Evolutionary conservation across 352 stramenopile species (phyloP), one percentile per base, ranked within the genome.

Genomic region (Pythium guiyangense): DNA sequence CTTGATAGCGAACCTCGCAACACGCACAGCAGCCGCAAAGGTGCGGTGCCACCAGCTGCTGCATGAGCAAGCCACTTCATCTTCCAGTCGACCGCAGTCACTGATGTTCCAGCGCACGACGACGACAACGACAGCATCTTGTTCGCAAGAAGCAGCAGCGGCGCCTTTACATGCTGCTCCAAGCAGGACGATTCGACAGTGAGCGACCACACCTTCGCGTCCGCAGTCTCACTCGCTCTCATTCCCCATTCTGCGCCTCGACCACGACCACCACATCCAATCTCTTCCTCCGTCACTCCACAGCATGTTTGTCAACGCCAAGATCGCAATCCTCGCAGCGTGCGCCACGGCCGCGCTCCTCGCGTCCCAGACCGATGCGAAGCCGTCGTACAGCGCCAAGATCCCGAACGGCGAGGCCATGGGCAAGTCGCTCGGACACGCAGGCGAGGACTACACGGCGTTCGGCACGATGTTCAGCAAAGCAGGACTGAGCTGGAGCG

Each of bases 401-500:
- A 83, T 83, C 59, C 73, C 73, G 11, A 83, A 83, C 63, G 73
- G 73, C 53, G 58, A 72, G 4, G 69, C 44, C 37, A 68, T 83
- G 52, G 70, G 69, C 46, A 75, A 76, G 63, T 14, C 45, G 37
- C 57, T 83, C 42, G 70, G 70, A 20, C 73, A 83, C 59, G 59
- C 54, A 15, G 54, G 54, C 22, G 57, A 56, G 2, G 68, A 75
- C 61, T 74, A 78, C 63, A 79, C 73, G 17, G 67, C 71, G 27
- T 83, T 83, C 51, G 73, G 70, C 54, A 69, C 51, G 42, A 61
- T 80, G 44, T 83, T 79, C 53, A 71, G 66, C 44, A 65, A 77
- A 26, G 45, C 54, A 10, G 63, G 60, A 18, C 66, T 55, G 10
- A 55, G 70, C 25, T 83, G 73, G 73, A 54, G 49, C 54, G 67